A percentile compares a stretch with the other conserved stretches of the same genome.
Conservation (phyloP, 73 alveolate species). For the Stentor roeselii region DNA sequence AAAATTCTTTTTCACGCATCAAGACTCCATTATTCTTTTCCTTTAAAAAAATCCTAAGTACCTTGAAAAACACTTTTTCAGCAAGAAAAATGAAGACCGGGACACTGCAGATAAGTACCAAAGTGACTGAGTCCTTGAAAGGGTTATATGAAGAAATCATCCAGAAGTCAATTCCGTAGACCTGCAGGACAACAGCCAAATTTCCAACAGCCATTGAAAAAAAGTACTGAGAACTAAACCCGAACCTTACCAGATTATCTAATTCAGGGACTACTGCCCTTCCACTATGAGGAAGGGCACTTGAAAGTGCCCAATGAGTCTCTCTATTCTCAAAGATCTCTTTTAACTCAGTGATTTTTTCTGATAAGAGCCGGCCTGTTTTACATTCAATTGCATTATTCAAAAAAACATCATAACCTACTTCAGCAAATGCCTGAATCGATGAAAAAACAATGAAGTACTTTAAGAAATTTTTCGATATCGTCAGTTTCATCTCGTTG, state of each 20-base stretch:
- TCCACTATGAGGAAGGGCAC: neutral
- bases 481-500: neutral
- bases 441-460: neutral
- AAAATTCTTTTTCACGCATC: neutral
- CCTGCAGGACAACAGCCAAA: neutral
- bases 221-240: constrained; percentile 5
- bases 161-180: neutral
- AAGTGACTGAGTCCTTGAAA: neutral
- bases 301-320: neutral
- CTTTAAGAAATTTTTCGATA: neutral
- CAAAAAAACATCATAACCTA: constrained; percentile 14
- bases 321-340: neutral
- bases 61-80: neutral
- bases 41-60: neutral
- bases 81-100: neutral
- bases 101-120: neutral
- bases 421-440: constrained; percentile 20
- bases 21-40: neutral
- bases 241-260: constrained; percentile 11
- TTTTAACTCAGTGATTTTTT: neutral
- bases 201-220: neutral
- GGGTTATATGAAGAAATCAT: neutral
- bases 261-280: neutral
- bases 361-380: constrained; percentile 15
- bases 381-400: constrained; percentile 26